These are phyloP conservation scores for Plasmodium yoelii DNA, from an alignment of 169 alveolate species.

Conservation along the genomic window DNA sequence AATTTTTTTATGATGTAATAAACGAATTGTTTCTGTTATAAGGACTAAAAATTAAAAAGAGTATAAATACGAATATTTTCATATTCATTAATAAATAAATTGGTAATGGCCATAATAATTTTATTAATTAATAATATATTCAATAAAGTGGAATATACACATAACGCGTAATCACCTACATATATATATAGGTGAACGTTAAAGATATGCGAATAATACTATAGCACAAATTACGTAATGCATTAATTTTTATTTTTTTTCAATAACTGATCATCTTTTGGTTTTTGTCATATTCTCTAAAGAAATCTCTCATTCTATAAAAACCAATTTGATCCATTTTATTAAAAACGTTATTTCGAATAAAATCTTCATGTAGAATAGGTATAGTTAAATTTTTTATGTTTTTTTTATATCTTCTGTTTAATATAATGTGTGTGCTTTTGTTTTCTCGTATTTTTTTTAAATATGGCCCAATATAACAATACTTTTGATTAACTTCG, in stretches of 20 bases:
- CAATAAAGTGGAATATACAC: no score
- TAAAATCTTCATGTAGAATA: constrained; percentile 59
- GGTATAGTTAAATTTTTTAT: constrained; percentile 60
- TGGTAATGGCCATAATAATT: no score
- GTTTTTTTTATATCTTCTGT: constrained; percentile 54
- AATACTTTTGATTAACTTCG: constrained; percentile 33
- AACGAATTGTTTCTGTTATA: no score
- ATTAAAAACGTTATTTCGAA: constrained; percentile 37
- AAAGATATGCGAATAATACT: no score
- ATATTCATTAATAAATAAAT: no score
- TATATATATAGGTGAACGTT: no score
- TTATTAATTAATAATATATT: no score
- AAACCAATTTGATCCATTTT: constrained; percentile 54
- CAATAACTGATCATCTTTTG: constrained; percentile 7
- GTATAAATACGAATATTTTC: no score
- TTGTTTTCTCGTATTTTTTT: constrained; percentile 67
- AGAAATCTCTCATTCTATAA: constrained; percentile 54
- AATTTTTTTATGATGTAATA: no score
- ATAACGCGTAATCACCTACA: no score
- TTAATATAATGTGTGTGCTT: constrained; percentile 59
- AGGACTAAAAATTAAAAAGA: no score
- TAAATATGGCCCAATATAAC: constrained; percentile 54
- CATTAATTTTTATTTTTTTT: background rate
- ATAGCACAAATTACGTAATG: no score
- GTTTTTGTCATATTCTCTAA: constrained; percentile 65